Evolutionary conservation across 768 basidiomycete genomes (phyloP), one percentile per base, ranked within the genome.

Genomic region (Favolaschia claudopus): DNA sequence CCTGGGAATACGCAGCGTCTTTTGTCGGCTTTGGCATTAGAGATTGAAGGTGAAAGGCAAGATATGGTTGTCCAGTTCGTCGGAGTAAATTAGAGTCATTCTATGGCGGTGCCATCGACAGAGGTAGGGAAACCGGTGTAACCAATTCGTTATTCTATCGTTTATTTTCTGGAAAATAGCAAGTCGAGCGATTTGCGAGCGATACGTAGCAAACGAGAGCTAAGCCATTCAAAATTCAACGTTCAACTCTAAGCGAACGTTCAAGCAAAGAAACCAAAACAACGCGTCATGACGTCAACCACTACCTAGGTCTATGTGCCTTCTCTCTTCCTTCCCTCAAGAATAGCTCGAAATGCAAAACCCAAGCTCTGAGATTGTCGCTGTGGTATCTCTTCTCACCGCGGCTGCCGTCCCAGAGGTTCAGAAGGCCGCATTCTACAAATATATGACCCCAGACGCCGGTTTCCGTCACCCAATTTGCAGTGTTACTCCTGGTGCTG

Each of bases 391-490:
- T 7, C 75, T 76, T 20, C 68, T 89, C 15, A 81, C 82, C 15
- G 76, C 82, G 13, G 78, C 85, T 0, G 68, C 74, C 24, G 79
- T 81, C 22, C 83, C 86, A 0, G 78, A 83, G 32, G 69, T 79
- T 3, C 82, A 89, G 63, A 77, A 79, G 58, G 69, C 71, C 9
- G 73, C 84, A 0, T 67, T 88, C 15, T 68, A 67, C 13, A 80
- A 75, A 43, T 88, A 85, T 65, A 85, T 85, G 70, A 76, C 79
- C 5, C 70, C 74, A 4, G 81, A 89, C 59, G 86, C 84, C 24
- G 78, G 74, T 3, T 85, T 89, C 68, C 79, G 76, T 36, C 87
- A 89, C 69, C 86, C 88, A 0, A 55, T 89, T 25, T 88, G 81
- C 74, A 69, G 73, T 37, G 80, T 89, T 14, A 51, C 67, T 3